Conservation (phyloP, 2,329 filamentous ascomycete genomes). For the Aspergillus felis region DNA sequence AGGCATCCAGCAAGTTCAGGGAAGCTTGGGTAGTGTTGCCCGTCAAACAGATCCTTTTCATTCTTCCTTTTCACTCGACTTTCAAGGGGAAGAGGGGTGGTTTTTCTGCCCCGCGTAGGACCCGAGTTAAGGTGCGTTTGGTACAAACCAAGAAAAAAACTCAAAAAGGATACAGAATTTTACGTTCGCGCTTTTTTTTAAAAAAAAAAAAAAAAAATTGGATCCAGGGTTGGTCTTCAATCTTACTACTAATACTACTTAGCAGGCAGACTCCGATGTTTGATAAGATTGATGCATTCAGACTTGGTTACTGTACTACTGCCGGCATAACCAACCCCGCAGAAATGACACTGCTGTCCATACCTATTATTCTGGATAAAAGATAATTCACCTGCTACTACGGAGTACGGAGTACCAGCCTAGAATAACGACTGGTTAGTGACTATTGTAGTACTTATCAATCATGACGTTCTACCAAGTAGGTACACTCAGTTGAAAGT, state of each 20-base stretch:
- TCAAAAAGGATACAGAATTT: background rate
- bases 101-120: background rate
- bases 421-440: too few species aligned
- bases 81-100: background rate
- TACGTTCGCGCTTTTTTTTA: background rate
- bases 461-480: too few species aligned
- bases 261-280: background rate
- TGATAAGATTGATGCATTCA: background rate
- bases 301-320: background rate
- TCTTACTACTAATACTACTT: background rate
- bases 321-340: background rate
- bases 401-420: too few species aligned
- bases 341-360: background rate
- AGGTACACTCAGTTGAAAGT: too few species aligned
- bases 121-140: background rate
- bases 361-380: too few species aligned
- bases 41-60: background rate
- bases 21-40: background rate
- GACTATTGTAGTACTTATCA: too few species aligned
- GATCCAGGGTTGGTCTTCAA: background rate
- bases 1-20: background rate
- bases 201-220: background rate
- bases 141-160: background rate
- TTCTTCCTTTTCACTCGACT: background rate
- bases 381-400: background rate